These are phyloP conservation scores for Fusarium subglutinans DNA, from an alignment of 2,329 filamentous ascomycete genomes.

Conservation along the genomic window DNA sequence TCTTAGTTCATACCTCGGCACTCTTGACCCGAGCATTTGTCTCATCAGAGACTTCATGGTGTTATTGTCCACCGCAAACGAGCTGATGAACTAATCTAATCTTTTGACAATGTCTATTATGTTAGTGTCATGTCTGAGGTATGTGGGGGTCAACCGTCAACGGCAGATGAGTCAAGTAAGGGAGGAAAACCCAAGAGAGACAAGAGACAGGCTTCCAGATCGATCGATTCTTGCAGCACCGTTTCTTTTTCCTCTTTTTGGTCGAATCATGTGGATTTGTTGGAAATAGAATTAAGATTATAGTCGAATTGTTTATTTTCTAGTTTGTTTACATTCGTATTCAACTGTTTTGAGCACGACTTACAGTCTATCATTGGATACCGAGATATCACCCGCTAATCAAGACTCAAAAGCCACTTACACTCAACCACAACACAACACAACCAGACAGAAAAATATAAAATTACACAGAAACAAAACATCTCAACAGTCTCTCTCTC, in stretches of 20 bases:
- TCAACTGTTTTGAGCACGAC: not conserved
- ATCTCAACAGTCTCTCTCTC: not conserved
- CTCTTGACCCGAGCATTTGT: not conserved
- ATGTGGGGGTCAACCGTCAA: not conserved
- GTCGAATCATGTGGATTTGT: not conserved
- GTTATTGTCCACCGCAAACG: constrained; percentile 1
- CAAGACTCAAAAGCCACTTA: constrained; percentile 13
- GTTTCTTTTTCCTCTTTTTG: not conserved
- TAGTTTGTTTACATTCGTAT: not conserved
- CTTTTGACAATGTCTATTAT: constrained; percentile 9
- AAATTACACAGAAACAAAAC: constrained; percentile 10
- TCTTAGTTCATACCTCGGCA: not conserved
- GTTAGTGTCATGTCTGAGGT: not conserved
- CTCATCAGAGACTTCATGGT: constrained; percentile 21
- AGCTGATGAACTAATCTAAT: not conserved
- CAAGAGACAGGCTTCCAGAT: constrained; percentile 17
- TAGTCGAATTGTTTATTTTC: not conserved
- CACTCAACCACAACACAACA: not conserved
- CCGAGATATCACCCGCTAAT: not conserved
- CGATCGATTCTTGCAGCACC: constrained; percentile 9
- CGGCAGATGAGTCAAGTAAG: constrained; percentile 10
- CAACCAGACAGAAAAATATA: not conserved
- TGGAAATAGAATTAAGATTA: not conserved
- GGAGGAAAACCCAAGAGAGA: constrained; percentile 6
- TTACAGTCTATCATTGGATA: not conserved